These are phyloP conservation scores for Huntiella abstrusa DNA, from an alignment of 2,329 filamentous ascomycete genomes.

Conservation along the genomic window DNA sequence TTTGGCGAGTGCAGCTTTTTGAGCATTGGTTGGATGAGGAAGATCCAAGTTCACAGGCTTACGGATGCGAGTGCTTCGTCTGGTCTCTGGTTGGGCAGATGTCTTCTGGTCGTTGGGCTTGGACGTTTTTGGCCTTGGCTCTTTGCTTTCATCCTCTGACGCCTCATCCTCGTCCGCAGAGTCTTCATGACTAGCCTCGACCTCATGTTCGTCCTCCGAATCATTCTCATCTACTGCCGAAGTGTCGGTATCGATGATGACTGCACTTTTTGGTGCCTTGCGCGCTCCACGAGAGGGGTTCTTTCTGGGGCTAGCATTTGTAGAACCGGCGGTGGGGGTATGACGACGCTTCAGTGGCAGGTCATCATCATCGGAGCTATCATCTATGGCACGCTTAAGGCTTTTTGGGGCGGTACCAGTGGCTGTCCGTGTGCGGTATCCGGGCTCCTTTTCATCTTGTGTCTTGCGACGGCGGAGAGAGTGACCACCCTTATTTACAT, in stretches of 20 bases:
- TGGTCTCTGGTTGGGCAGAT: background rate
- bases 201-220: background rate
- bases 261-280: slow-evolving; percentile 3
- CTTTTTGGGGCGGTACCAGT: slow-evolving; percentile 7
- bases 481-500: slow-evolving; percentile 31
- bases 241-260: slow-evolving; percentile 4
- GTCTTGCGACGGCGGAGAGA: slow-evolving; percentile 36
- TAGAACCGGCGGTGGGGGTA: background rate
- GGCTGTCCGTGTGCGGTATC: slow-evolving; percentile 11
- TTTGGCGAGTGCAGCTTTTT: background rate
- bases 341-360: slow-evolving; percentile 4
- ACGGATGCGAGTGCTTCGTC: background rate
- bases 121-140: background rate
- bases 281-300: slow-evolving; percentile 8
- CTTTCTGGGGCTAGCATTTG: slow-evolving; percentile 7
- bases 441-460: slow-evolving; percentile 35
- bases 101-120: background rate
- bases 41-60: background rate
- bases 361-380: slow-evolving; percentile 4
- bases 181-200: background rate
- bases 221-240: slow-evolving; percentile 2
- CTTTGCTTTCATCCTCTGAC: slow-evolving; percentile 1
- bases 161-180: background rate
- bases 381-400: slow-evolving; percentile 6
- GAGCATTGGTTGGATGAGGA: background rate